Evolutionary conservation across 768 basidiomycete species (phyloP).

Genomic region (Agaricus blazei): DNA sequence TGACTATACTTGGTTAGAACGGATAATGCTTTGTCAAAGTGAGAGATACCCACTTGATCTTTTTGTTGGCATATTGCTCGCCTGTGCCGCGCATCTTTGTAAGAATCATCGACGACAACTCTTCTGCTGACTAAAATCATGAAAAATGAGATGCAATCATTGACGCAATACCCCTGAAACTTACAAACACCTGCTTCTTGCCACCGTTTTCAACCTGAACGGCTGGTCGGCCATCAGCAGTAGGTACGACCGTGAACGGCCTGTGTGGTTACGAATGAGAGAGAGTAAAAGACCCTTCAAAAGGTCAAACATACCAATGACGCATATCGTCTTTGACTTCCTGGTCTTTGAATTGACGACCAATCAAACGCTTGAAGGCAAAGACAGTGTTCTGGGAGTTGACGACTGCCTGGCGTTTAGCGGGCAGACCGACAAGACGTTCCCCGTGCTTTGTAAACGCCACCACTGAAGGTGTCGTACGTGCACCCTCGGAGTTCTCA

Average conservation of each 20-base stretch:
- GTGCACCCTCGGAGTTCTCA: conserved; percentile 95
- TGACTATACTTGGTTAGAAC: conserved; percentile 37
- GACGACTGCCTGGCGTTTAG: conserved; percentile 95
- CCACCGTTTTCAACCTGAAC: conserved; percentile 84
- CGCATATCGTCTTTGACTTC: conserved; percentile 90
- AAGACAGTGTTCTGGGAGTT: conserved; percentile 93
- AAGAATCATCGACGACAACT: conserved; percentile 83
- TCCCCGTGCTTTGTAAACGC: conserved; percentile 99
- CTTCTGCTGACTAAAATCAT: conserved; percentile 65
- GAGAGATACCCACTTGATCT: conserved; percentile 72
- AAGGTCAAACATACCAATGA: conserved; percentile 57
- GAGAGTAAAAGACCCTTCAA: not conserved
- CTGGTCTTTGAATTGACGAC: conserved; percentile 87
- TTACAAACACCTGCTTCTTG: conserved; percentile 74
- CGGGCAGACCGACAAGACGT: conserved; percentile 92
- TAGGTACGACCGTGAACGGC: conserved; percentile 78
- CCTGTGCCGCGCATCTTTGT: conserved; percentile 96
- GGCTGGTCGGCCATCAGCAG: conserved; percentile 70
- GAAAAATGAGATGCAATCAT: conserved; percentile 5
- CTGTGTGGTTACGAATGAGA: conserved; percentile 27
- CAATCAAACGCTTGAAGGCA: conserved; percentile 91
- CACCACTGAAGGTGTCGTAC: conserved; percentile 97
- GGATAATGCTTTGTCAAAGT: too few relatives aligned
- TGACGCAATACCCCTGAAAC: conserved; percentile 21
- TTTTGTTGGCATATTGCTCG: conserved; percentile 88